Conservation (phyloP, 192 early-diverging fungal species). For the Martensiomyces pterosporus region DNA sequence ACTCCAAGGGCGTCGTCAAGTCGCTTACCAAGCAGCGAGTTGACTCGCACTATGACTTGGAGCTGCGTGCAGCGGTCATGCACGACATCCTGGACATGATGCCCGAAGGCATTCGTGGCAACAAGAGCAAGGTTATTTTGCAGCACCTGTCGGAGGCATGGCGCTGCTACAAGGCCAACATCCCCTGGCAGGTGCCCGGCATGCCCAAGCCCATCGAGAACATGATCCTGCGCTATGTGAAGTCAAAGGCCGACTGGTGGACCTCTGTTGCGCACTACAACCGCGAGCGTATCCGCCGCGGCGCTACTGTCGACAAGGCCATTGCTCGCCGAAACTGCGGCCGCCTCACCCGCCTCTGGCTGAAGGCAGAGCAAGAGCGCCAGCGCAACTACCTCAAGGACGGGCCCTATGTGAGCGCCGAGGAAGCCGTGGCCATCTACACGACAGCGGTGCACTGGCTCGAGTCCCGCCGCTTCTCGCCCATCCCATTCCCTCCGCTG, state of each 20-base stretch:
- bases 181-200: conserved; percentile 98
- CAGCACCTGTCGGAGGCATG: conserved; percentile 96
- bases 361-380: conserved; percentile 98
- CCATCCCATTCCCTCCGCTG: conserved; percentile 98
- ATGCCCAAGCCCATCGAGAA: conserved; percentile 97
- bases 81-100: conserved; percentile 99
- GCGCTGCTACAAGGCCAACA: conserved; percentile 98
- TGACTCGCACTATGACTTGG: conserved; percentile 96
- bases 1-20: conserved; percentile 95
- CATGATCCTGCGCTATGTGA: conserved; percentile 98
- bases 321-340: conserved; percentile 98
- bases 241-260: conserved; percentile 99
- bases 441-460: conserved; percentile 97
- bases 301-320: conserved; percentile 99
- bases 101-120: conserved; percentile 97
- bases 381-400: conserved; percentile 99
- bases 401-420: conserved; percentile 95
- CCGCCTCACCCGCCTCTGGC: conserved; percentile 94
- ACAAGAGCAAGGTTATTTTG: conserved; percentile 92
- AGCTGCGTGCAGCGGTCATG: conserved; percentile 97
- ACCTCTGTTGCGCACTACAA: conserved; percentile 97
- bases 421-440: conserved; percentile 98
- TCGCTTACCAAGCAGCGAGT: conserved; percentile 99
- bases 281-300: conserved; percentile 96
- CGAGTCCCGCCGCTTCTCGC: conserved; percentile 95